Evolutionary conservation across 768 basidiomycete species (phyloP).

Genomic region (Leccinum rimulosum): DNA sequence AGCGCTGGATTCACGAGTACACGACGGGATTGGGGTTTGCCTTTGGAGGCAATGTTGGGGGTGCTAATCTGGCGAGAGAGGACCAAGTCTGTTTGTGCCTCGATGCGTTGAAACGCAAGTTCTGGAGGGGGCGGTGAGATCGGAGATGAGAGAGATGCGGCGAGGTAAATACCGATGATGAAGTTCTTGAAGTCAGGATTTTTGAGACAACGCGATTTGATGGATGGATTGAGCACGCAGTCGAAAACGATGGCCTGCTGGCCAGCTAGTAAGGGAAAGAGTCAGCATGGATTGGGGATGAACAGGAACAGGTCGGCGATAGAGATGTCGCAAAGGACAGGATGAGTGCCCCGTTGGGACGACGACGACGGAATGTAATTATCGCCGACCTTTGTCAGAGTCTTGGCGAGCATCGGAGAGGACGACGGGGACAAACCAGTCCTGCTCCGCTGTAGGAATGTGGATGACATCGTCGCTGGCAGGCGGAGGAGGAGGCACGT

Average conservation of each 20-base stretch:
- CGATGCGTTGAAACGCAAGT: constrained; percentile 64
- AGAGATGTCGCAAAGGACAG: constrained; percentile 8
- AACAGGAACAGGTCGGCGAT: constrained; percentile 14
- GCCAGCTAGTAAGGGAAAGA: constrained; percentile 47
- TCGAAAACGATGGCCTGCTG: constrained; percentile 71
- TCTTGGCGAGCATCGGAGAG: constrained; percentile 63
- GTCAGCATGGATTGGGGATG: not conserved
- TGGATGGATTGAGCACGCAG: constrained; percentile 57
- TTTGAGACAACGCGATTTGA: constrained; percentile 57
- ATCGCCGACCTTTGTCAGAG: constrained; percentile 62
- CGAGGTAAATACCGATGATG: constrained; percentile 50
- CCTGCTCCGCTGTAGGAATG: constrained; percentile 42
- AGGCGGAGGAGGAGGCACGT: constrained; percentile 68
- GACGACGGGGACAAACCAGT: constrained; percentile 68
- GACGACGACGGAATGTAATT: constrained; percentile 6
- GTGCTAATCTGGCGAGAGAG: constrained; percentile 69
- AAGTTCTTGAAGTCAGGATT: constrained; percentile 68
- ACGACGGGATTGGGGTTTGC: constrained; percentile 57
- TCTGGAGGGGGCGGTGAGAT: constrained; percentile 40
- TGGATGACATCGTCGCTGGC: constrained; percentile 55
- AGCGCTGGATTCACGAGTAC: constrained; percentile 52
- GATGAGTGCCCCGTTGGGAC: not conserved
- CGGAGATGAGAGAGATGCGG: not conserved
- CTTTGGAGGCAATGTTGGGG: constrained; percentile 78
- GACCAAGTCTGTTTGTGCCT: constrained; percentile 54